These are phyloP conservation scores for Cutaneotrichosporon dermatis DNA, from an alignment of 1,284 basidiomycete species.

Conservation along the genomic window DNA sequence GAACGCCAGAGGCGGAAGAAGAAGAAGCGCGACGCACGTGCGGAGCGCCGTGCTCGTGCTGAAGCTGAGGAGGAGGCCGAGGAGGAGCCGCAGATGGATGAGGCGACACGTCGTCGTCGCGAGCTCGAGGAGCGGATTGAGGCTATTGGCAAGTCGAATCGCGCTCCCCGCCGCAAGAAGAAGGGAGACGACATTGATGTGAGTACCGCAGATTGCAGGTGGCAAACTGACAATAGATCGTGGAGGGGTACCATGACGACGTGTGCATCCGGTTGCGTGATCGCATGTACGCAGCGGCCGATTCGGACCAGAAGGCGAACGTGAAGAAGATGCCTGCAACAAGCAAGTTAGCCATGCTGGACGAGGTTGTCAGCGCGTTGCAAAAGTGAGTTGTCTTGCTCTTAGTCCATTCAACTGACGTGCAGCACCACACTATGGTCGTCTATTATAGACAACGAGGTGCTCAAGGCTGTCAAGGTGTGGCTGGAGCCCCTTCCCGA, in stretches of 20 bases:
- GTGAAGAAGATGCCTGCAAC: conserved; percentile 76
- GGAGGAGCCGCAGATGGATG: conserved; percentile 24
- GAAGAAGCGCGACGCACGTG: conserved; percentile 42
- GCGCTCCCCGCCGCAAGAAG: conserved; percentile 64
- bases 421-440: conserved; percentile 79
- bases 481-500: conserved; percentile 97
- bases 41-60: conserved; percentile 30
- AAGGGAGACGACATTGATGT: conserved; percentile 58
- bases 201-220: conserved; percentile 5
- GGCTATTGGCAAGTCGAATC: conserved; percentile 75
- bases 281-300: conserved; percentile 80
- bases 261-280: conserved; percentile 79
- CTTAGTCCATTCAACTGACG: conserved; percentile 13
- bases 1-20: conserved; percentile 51
- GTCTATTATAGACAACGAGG: conserved; percentile 90
- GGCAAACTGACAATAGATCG: conserved; percentile 42
- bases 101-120: conserved; percentile 26
- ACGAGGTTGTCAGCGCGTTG: conserved; percentile 84
- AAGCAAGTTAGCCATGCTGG: conserved; percentile 76
- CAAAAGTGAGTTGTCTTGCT: conserved; percentile 67
- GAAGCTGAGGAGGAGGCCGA: conserved; percentile 45
- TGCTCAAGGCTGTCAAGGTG: conserved; percentile 80
- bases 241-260: conserved; percentile 88
- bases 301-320: conserved; percentile 79
- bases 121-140: conserved; percentile 56